Evolutionary conservation across 257 asterid species (phyloP).

Genomic region (Primulina tabacum): DNA sequence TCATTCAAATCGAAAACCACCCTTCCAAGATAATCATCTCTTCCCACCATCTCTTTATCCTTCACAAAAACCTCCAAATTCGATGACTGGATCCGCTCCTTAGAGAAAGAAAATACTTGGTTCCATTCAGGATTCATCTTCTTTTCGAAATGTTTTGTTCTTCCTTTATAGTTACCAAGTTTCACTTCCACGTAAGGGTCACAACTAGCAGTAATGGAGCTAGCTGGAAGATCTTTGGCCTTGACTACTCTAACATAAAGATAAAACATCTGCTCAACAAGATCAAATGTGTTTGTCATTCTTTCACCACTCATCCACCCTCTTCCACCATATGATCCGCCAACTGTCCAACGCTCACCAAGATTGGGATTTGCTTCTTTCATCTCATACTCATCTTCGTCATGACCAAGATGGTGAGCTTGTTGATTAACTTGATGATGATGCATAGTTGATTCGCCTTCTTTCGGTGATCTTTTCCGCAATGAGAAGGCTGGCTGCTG

Average conservation of each 20-base stretch:
- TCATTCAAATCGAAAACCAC: slow-evolving; percentile 64
- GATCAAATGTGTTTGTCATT: slow-evolving; percentile 51
- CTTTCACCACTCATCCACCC: slow-evolving; percentile 60
- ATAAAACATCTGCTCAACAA: slow-evolving; percentile 69
- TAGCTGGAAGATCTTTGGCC: slow-evolving; percentile 59
- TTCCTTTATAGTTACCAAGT: slow-evolving; percentile 74
- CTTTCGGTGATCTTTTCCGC: slow-evolving; percentile 32
- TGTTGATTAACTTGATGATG: slow-evolving; percentile 38
- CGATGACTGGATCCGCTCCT: slow-evolving; percentile 65
- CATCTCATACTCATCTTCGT: slow-evolving; percentile 52
- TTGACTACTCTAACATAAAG: slow-evolving; percentile 70
- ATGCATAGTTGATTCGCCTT: slow-evolving; percentile 29
- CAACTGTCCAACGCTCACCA: slow-evolving; percentile 48
- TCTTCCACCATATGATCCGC: slow-evolving; percentile 35
- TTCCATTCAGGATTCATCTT: slow-evolving; percentile 66
- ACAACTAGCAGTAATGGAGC: slow-evolving; percentile 35
- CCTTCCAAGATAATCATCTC: slow-evolving; percentile 57
- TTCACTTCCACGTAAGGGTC: slow-evolving; percentile 74
- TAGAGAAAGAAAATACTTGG: slow-evolving; percentile 76
- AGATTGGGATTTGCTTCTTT: slow-evolving; percentile 57
- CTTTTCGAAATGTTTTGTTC: slow-evolving; percentile 49
- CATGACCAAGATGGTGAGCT: slow-evolving; percentile 22
- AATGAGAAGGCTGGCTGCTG: slow-evolving; percentile 35
- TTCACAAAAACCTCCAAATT: slow-evolving; percentile 56
- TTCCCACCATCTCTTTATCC: slow-evolving; percentile 58